phyloP scores from a whole-genome alignment of 2,329 filamentous ascomycete species.

The Nemania bipapillata region DNA sequence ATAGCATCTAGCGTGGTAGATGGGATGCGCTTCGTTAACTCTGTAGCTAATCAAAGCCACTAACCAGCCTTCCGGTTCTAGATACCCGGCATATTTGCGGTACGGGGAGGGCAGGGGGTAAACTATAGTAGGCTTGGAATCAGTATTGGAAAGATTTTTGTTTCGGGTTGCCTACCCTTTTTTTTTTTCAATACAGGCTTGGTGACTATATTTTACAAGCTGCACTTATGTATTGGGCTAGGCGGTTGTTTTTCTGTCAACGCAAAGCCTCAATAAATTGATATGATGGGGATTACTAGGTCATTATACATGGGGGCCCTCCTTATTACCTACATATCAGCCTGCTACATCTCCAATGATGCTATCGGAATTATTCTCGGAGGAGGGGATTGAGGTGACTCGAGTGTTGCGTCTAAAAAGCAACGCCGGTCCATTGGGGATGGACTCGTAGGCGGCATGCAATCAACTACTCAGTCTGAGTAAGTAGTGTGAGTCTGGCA shows the following conservation, averaged over 20 bases:
- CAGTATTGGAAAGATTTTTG: background rate
- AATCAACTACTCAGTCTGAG: background rate
- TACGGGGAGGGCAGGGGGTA: background rate
- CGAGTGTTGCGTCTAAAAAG: conserved; percentile 23
- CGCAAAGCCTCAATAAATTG: too few relatives aligned
- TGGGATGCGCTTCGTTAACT: background rate
- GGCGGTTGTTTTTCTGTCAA: too few relatives aligned
- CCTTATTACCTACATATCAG: too few relatives aligned
- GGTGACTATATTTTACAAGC: too few relatives aligned
- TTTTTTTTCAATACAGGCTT: too few relatives aligned
- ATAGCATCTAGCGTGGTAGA: background rate
- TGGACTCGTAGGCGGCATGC: background rate
- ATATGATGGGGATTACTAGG: too few relatives aligned
- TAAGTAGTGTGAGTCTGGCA: conserved; percentile 17
- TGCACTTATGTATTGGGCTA: too few relatives aligned
- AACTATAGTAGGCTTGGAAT: background rate
- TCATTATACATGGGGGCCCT: too few relatives aligned
- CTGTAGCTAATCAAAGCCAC: background rate
- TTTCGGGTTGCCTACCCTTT: background rate
- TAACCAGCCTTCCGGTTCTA: background rate
- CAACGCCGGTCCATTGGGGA: conserved; percentile 6
- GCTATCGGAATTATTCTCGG: conserved; percentile 1
- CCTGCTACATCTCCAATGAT: too few relatives aligned
- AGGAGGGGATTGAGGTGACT: conserved; percentile 11
- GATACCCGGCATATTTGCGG: background rate